Base-by-base conservation (phyloP, 192 early-diverging fungal genomes). In the Backusella sp. region DNA sequence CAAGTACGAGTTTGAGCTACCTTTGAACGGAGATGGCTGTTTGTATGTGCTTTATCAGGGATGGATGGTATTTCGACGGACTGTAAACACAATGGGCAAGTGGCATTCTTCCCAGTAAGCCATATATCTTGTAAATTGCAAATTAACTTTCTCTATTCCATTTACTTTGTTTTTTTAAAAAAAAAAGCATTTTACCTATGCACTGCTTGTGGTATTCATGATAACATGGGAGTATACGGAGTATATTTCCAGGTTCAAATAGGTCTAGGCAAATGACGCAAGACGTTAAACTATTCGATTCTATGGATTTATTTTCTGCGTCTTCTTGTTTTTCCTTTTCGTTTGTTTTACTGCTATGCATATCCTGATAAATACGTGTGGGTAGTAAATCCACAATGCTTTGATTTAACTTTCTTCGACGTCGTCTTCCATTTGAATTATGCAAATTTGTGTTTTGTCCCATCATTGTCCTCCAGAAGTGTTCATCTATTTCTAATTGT, bases 401-500 rank as follows among this genome's bases (percentile, higher is more conserved):
- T 35, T 68, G 66, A 19, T 68, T 34, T 9, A 68, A 36, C 19
- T 36, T 68, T 68, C 35, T 32, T 68, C 66, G 30, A n/a, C n/a
- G 14, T 36, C 66, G 28, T 36, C 35, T 68, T 62, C 56, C 32
- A 36, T 68, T 35, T 11, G 66, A 68, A 37, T 36, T 68, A 37
- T 34, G 9, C 6, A 19, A 6, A 36, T 14, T 34, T 36, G 66
- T 17, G 35, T 3, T 34, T 9, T 68, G 66, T 36, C 66, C 66
- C 30, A 68, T 36, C 6, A 68, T 36, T 35, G 32, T 36, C 3
- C 66, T 68, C 66, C 66, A 68, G 11, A 68, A 68, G 9, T 68
- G 32, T n/a, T 68, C 66, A 34, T 68, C 66, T 14, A 68, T 35
- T 17, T 35, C 34, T 68, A 68, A n/a, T 68, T 68, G 66, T n/a